Evolutionary conservation across 2,329 filamentous ascomycete species (phyloP), one percentile per base, ranked within the genome.

Genomic region (Cladosporium halotolerans): DNA sequence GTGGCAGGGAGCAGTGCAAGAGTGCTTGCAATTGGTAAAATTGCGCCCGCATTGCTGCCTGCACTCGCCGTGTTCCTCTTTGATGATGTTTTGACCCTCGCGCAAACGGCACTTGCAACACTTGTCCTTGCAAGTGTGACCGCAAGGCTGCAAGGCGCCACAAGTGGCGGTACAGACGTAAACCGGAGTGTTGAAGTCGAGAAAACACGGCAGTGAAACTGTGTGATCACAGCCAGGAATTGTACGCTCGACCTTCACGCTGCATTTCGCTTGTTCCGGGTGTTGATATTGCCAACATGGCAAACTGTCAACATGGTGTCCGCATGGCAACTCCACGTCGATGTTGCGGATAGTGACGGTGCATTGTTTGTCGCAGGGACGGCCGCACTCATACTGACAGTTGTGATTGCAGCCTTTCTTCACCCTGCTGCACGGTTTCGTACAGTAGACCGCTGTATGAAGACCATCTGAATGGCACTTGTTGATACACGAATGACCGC

Each of bases 181-280:
- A 0, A 45, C 23, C 0, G 63, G 23, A 0, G 55, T 42, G 0
- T 60, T 56, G 5, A 83, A 74, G 47, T 84, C 71, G 3, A 66
- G 41, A 16, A 68, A 60, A 60, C 85, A 89, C 5, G 64, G 58
- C 1, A 83, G 70, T 0, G 51, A 60, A 0, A 83, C 69, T 0
- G 51, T 62, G 62, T 89, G 85, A 0, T 66, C 62, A 62, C 85
- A 89, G 0, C 70, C 72, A 0, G 77, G 73, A 0, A 86, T 73
- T 0, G 52, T 65, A 51, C 76, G 78, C 9, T 71, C 42, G 0
- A 86, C 76, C 1, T 44, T 42, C 2, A 66, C 63, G 1, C 62
- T 50, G 66, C 85, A 89, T 0, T 36, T n/a, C 14, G 86, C 74
- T 0, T 54, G 55, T 0, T 63, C 58, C 0, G 72, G 70, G 9